Evolutionary conservation across 179 eudicot species (phyloP), one percentile per base, ranked within the genome.

Genomic region (Drosera spatulata): DNA sequence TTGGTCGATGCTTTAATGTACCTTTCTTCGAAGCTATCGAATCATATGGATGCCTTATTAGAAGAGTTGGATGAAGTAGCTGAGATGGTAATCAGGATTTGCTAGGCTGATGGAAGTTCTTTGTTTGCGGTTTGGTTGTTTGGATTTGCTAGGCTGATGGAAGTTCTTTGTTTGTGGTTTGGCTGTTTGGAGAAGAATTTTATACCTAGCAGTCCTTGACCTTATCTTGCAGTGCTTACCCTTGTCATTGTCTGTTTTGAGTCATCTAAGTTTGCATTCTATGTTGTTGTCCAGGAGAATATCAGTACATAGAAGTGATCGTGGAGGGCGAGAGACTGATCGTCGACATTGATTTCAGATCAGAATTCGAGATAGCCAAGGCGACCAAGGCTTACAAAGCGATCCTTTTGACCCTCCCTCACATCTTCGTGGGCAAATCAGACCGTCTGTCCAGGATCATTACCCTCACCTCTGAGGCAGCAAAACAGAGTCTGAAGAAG

Each of bases 341-440:
- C 63, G 61, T 82, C 68, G 83, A 82, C 63, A 73, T 82, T 57
- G 88, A 85, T 68, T 85, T 85, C 64, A 61, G 79, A 69, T 80
- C 88, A 2, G 84, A 85, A 53, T 85, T 85, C 43, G 93, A 82
- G 69, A 52, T 85, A n/a, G 83, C 84, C 1, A 70, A 84, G 71
- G 80, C 85, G 41, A 82, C 93, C 37, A 72, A 74, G 58, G 57
- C 72, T 8, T 85, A 80, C 83, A 71, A 72, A 59, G 75, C 80
- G 50, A 77, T 80, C 55, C 79, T 75, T 46, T 80, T 74, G 40
- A 62, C 71, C 13, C 73, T 85, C 10, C 93, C 93, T 14, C 59
- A 53, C 61, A 75, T 82, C 43, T 85, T 82, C 54, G 93, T 85
- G 10, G 93, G 93, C 13, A 80, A 80, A 65, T 69, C 86, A 0